Percentiles rank a stretch among this genome's conserved stretches.
These are phyloP conservation scores for Aureobasidium sp. DNA, from an alignment of 2,329 filamentous ascomycete genomes.

Conservation along the genomic window DNA sequence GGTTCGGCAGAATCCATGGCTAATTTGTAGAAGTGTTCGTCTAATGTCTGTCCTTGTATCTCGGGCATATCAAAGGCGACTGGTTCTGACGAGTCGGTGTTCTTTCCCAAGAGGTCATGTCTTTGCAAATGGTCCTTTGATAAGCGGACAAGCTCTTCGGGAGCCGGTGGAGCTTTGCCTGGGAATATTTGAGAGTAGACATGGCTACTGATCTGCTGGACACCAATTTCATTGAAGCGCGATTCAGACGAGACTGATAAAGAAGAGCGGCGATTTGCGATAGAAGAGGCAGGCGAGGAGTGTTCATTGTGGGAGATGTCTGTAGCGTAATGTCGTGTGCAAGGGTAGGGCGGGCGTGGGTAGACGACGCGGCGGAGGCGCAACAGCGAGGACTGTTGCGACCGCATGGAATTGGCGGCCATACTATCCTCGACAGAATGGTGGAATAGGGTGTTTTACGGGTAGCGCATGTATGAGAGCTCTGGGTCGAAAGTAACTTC, in stretches of 20 bases:
- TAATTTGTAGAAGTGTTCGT: conserved; percentile 89
- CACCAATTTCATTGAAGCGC: conserved; percentile 85
- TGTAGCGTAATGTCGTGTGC: conserved; percentile 23
- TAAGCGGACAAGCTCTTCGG: conserved; percentile 66
- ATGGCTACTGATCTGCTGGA: conserved; percentile 84
- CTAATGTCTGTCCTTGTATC: conserved; percentile 71
- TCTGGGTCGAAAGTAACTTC: not conserved
- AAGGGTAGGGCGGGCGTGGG: conserved; percentile 13
- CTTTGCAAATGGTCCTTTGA: conserved; percentile 74
- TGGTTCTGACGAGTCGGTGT: conserved; percentile 64
- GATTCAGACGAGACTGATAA: conserved; percentile 42
- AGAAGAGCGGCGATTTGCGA: conserved; percentile 23
- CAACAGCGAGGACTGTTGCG: conserved; percentile 31
- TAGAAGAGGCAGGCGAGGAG: conserved; percentile 11
- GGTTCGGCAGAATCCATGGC: conserved; percentile 83
- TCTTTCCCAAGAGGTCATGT: conserved; percentile 86
- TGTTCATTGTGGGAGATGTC: conserved; percentile 10
- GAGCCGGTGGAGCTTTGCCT: conserved; percentile 38
- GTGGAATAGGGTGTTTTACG: not conserved
- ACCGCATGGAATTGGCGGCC: conserved; percentile 22
- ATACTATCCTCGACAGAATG: not conserved
- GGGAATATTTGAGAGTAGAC: conserved; percentile 80
- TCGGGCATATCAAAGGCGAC: conserved; percentile 80
- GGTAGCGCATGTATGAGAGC: not conserved
- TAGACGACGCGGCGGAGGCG: conserved; percentile 19